Base-by-base conservation (phyloP, 208 protist species). In the Wallacemonas rigidus region DNA sequence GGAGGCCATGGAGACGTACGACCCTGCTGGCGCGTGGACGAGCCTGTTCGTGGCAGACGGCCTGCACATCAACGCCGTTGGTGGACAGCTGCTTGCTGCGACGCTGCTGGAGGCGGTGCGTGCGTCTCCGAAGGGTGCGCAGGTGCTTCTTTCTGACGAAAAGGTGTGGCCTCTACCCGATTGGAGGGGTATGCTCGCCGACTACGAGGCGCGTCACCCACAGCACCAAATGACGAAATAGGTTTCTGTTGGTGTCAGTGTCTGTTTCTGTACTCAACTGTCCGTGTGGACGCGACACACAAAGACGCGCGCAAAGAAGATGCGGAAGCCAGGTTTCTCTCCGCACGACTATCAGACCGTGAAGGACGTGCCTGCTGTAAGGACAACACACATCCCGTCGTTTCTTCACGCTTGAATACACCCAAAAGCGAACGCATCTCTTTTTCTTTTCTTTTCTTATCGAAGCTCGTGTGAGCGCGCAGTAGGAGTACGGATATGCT, bases 31-130 rank as follows among this genome's bases (percentile, higher is more conserved):
- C 2, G 14, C 77, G 53, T 75, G 74, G 68, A 72, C 72, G n/a
- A 45, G 39, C 14, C 60, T 82, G 39, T 71, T 65, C 62, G 55
- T 86, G 48, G 40, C 36, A n/a, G 78, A 89, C 51, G 84, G 76
- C 2, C 68, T 89, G 4, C 81, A 89, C 67, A 72, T 89, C 62
- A 84, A 82, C 44, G 35, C 70, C 6, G 15, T 40, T 8, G 84
- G 81, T 5, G 81, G 74, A 8, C 39, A 55, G 47, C 57, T 85
- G 7, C 15, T 87, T 11, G 82, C 76, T 50, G 72, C 72, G n/a
- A 77, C 78, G 2, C 58, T 90, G 60, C 69, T 79, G 56, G 64
- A 76, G 17, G 74, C 76, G 2, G 68, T 89, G 3, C 69, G 67
- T 9, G 47, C 41, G 8, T 77, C 85, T 1, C 69, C 76, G 5